These are phyloP conservation scores for Coemansia sp. DNA, from an alignment of 192 early-diverging fungal genomes.

Conservation along the genomic window DNA sequence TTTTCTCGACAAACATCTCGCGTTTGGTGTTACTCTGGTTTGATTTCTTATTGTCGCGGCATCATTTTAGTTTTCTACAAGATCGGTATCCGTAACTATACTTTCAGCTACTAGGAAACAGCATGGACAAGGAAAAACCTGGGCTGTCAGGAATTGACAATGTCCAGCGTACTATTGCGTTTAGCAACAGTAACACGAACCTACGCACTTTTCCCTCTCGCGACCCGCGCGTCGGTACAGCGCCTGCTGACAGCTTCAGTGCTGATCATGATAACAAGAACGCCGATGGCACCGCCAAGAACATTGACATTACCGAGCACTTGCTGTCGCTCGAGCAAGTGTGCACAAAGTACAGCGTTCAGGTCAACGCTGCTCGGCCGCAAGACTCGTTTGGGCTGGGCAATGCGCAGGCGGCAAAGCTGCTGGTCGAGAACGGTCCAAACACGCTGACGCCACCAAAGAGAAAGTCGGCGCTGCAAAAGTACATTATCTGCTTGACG, in stretches of 20 bases:
- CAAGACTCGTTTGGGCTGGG: conserved; percentile 69
- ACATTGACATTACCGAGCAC: conserved; percentile 59
- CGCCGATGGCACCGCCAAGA: conserved; percentile 20
- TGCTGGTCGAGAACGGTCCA: conserved; percentile 71
- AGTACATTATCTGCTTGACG: conserved; percentile 71
- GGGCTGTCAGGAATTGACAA: neutral
- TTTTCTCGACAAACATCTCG: neutral
- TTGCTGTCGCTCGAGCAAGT: conserved; percentile 59
- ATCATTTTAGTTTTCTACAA: neutral
- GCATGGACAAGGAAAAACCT: neutral
- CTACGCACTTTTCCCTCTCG: no score
- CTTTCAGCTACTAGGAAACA: neutral
- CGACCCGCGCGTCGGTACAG: neutral
- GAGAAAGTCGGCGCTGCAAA: conserved; percentile 68
- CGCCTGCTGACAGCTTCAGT: neutral
- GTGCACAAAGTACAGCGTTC: conserved; percentile 46
- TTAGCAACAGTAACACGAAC: neutral
- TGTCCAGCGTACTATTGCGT: conserved; percentile 8
- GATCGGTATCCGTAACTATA: neutral
- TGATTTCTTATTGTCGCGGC: neutral
- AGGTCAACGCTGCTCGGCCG: conserved; percentile 61
- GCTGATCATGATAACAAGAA: neutral
- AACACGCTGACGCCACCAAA: conserved; percentile 88
- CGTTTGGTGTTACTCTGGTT: neutral
- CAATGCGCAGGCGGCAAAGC: conserved; percentile 57